phyloP scores from a whole-genome alignment of 352 stramenopile genomes.

The Pythium diclinum region DNA sequence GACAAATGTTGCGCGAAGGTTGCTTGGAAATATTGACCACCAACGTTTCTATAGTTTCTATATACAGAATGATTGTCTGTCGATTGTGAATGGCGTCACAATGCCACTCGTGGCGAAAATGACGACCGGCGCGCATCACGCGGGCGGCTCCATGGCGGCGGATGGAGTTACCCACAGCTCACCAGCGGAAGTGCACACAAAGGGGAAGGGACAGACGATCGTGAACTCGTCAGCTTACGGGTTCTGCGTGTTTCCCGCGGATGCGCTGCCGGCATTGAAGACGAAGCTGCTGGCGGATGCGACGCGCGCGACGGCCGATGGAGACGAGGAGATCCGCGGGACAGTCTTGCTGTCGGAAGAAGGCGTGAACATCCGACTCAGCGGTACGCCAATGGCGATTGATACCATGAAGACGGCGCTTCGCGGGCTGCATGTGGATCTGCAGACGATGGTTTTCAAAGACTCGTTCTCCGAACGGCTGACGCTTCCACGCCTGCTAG shows the following conservation, averaged over 20 bases:
- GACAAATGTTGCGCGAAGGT: constrained; percentile 9
- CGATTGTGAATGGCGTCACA: background rate
- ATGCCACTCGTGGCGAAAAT: background rate
- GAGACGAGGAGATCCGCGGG: constrained; percentile 42
- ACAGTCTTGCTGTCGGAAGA: constrained; percentile 64
- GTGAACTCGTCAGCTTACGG: constrained; percentile 76
- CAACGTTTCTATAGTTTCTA: constrained; percentile 1
- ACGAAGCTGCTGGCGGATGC: constrained; percentile 34
- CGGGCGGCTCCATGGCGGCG: background rate
- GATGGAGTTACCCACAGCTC: background rate
- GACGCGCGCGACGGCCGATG: constrained; percentile 1
- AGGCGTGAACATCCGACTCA: constrained; percentile 69
- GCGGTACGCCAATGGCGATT: constrained; percentile 39
- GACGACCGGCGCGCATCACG: background rate
- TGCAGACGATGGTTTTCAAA: constrained; percentile 59
- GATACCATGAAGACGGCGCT: constrained; percentile 50
- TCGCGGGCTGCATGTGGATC: constrained; percentile 32
- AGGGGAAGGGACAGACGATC: constrained; percentile 8
- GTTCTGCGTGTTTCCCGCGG: constrained; percentile 50
- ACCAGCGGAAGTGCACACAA: background rate
- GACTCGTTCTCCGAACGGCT: constrained; percentile 52
- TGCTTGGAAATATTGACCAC: too few species aligned
- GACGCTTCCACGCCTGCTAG: constrained; percentile 63
- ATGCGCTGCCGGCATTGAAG: constrained; percentile 38
- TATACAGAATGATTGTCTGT: background rate